Percentiles rank a stretch among this genome's conserved stretches.
phyloP scores from a whole-genome alignment of 768 basidiomycete species.

The Coprinellus aureogranulatus region DNA sequence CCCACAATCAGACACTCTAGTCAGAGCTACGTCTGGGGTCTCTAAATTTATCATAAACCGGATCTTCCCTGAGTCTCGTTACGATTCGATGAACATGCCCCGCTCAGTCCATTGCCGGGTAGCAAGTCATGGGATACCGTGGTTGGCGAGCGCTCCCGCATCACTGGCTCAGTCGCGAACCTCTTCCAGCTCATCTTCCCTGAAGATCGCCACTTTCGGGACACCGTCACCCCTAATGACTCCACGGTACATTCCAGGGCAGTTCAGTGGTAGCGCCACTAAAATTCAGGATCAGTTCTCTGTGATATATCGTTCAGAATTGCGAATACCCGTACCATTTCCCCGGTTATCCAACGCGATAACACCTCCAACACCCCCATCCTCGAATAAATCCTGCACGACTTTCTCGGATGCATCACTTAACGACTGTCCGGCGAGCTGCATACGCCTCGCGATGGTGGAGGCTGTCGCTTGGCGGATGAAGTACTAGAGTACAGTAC shows the following conservation, averaged over 20 bases:
- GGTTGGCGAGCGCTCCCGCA: too few species aligned
- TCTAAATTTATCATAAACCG: too few species aligned
- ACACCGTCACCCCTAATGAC: constrained; percentile 67
- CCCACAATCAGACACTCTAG: too few species aligned
- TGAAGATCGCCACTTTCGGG: constrained; percentile 74
- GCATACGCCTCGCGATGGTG: constrained; percentile 66
- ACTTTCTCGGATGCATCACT: constrained; percentile 51
- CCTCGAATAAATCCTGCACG: constrained; percentile 53
- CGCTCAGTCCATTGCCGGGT: too few species aligned
- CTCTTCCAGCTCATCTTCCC: constrained; percentile 52
- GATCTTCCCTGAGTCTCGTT: too few species aligned
- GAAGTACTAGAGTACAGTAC: constrained; percentile 72
- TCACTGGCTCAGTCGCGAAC: too few species aligned
- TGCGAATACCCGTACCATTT: constrained; percentile 48
- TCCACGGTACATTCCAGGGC: constrained; percentile 80
- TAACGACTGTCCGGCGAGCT: constrained; percentile 56
- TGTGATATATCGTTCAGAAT: too few species aligned
- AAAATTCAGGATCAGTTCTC: constrained; percentile 5
- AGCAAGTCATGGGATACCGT: too few species aligned
- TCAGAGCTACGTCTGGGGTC: too few species aligned
- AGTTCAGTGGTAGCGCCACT: constrained; percentile 77
- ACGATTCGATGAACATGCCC: too few species aligned
- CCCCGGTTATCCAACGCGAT: constrained; percentile 70
- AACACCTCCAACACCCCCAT: constrained; percentile 71
- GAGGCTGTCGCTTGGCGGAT: constrained; percentile 68